phyloP scores from a whole-genome alignment of 345 rosid species.

The Litchi chinensis region DNA sequence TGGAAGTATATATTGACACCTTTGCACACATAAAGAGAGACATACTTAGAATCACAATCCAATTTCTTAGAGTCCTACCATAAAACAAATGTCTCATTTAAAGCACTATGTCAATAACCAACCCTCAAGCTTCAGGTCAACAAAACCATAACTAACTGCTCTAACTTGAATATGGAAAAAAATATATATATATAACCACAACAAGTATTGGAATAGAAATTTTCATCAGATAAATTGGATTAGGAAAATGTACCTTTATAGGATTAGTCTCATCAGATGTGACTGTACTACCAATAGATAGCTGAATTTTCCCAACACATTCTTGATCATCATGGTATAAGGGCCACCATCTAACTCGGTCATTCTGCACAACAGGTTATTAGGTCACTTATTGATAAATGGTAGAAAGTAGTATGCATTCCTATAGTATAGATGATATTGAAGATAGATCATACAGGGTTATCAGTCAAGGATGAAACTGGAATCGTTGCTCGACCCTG shows the following conservation, averaged over 20 bases:
- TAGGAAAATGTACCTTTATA: conserved; percentile 61
- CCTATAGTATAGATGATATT: conserved; percentile 11
- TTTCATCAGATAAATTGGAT: conserved; percentile 8
- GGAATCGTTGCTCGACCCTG: conserved; percentile 77
- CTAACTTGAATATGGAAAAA: neutral
- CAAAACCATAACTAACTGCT: neutral
- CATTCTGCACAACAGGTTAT: conserved; percentile 55
- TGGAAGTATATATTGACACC: neutral
- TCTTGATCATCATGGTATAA: conserved; percentile 85
- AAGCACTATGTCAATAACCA: neutral
- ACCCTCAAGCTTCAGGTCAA: neutral
- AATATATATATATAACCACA: neutral
- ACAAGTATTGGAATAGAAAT: neutral
- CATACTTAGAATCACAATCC: neutral
- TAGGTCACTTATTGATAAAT: conserved; percentile 5
- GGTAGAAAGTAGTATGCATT: conserved; percentile 2
- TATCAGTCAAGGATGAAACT: conserved; percentile 67
- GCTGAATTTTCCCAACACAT: conserved; percentile 96
- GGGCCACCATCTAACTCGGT: conserved; percentile 89
- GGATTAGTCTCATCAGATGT: conserved; percentile 67
- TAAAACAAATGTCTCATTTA: neutral
- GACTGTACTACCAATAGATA: conserved; percentile 65
- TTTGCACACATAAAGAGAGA: neutral
- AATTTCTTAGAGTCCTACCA: neutral
- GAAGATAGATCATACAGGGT: conserved; percentile 55